These are phyloP conservation scores for Neurospora cerealis DNA, from an alignment of 495 filamentous ascomycete genomes.

Conservation along the genomic window DNA sequence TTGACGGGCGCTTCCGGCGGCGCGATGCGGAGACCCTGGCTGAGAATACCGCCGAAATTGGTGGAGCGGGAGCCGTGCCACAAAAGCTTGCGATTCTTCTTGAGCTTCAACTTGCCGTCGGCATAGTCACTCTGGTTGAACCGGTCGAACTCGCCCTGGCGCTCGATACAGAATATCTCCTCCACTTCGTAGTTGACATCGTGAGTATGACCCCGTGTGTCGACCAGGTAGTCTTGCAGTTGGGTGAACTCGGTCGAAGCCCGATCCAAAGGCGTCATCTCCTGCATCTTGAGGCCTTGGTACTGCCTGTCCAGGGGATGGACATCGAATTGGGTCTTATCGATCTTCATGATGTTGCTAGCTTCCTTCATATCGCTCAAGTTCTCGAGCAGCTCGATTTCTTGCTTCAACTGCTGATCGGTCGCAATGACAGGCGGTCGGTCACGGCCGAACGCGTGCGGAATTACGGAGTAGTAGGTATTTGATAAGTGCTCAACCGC, in stretches of 20 bases:
- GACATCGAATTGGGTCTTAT: conserved; percentile 39
- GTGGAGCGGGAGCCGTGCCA: conserved; percentile 78
- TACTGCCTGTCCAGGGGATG: conserved; percentile 64
- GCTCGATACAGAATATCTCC: conserved; percentile 74
- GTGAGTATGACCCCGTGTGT: conserved; percentile 54
- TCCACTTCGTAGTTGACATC: conserved; percentile 47
- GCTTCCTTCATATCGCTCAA: conserved; percentile 77
- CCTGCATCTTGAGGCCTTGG: conserved; percentile 56
- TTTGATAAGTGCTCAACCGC: conserved; percentile 58
- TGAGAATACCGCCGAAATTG: conserved; percentile 49
- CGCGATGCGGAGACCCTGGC: conserved; percentile 76
- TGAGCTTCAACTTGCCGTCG: conserved; percentile 8
- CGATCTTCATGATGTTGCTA: conserved; percentile 61
- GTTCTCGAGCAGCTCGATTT: conserved; percentile 67
- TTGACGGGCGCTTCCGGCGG: conserved; percentile 71
- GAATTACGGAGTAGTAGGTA: conserved; percentile 70
- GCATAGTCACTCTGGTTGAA: conserved; percentile 47
- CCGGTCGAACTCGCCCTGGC: conserved; percentile 60
- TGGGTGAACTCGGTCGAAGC: conserved; percentile 50
- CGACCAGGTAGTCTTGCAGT: conserved; percentile 53
- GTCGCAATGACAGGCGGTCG: conserved; percentile 54
- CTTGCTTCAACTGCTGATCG: conserved; percentile 50
- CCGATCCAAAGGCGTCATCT: conserved; percentile 60
- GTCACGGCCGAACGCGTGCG: conserved; percentile 67
- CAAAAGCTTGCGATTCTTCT: conserved; percentile 54